Evolutionary conservation across 1,139 yeast genomes (phyloP).

Genomic region (Blastobotrys apis): DNA sequence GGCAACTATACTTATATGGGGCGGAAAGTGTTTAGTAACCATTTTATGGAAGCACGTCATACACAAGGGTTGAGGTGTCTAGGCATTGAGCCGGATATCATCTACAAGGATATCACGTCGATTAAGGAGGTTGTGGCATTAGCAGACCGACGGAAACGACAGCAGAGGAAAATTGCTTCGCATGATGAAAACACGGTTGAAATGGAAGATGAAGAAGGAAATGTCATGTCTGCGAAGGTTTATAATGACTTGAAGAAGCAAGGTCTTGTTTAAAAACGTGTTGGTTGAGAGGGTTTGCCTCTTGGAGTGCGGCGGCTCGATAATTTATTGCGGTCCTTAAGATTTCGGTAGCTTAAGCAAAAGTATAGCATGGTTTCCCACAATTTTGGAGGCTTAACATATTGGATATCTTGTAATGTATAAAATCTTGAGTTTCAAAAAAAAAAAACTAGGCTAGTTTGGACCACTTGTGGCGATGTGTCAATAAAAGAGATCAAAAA

Average conservation of each 20-base stretch:
- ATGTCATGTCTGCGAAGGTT: conserved; percentile 80
- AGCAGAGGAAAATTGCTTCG: conserved; percentile 40
- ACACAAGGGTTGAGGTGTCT: conserved; percentile 67
- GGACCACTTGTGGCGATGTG: too few species aligned
- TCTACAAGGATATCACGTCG: conserved; percentile 61
- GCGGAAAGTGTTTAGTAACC: conserved; percentile 63
- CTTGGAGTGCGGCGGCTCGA: too few species aligned
- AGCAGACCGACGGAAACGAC: conserved; percentile 47
- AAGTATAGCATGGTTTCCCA: too few species aligned
- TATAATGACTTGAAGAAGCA: conserved; percentile 81
- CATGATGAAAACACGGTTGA: conserved; percentile 60
- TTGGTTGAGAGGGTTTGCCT: too few species aligned
- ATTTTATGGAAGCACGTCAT: conserved; percentile 68
- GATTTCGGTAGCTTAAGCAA: not conserved
- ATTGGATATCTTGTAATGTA: too few species aligned
- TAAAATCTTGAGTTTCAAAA: too few species aligned
- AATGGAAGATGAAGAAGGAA: conserved; percentile 89
- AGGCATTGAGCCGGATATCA: conserved; percentile 54
- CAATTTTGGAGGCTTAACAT: too few species aligned
- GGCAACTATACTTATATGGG: conserved; percentile 76
- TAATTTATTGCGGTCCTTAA: not conserved
- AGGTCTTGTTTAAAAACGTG: conserved; percentile 51
- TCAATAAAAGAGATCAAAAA: too few species aligned
- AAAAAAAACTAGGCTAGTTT: too few species aligned
- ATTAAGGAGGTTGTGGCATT: conserved; percentile 65